phyloP scores from a whole-genome alignment of 768 basidiomycete species.

The Pholiota molesta region DNA sequence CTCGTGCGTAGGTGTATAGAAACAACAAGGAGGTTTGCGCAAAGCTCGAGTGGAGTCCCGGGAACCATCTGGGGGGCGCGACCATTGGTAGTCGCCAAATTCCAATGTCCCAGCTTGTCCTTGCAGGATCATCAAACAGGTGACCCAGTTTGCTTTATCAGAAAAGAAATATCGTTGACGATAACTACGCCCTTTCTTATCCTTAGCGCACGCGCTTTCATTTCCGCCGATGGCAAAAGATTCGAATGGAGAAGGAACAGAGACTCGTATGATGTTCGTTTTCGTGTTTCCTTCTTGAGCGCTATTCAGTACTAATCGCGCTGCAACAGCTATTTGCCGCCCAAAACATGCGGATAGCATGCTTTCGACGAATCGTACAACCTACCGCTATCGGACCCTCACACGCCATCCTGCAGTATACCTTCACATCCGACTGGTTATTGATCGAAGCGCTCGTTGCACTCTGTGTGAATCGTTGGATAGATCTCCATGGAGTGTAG shows the following conservation, averaged over 20 bases:
- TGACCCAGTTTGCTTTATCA: slow-evolving; percentile 32
- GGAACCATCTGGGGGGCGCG: slow-evolving; percentile 58
- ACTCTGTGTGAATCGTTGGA: slow-evolving; percentile 74
- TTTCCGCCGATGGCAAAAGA: slow-evolving; percentile 54
- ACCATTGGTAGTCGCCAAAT: slow-evolving; percentile 55
- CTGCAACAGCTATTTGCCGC: slow-evolving; percentile 47
- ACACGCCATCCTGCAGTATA: slow-evolving; percentile 65
- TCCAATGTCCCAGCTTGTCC: slow-evolving; percentile 66
- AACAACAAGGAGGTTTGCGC: slow-evolving; percentile 54
- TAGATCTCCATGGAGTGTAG: slow-evolving; percentile 60
- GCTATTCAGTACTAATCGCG: slow-evolving; percentile 10
- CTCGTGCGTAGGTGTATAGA: slow-evolving; percentile 37
- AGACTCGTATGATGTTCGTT: slow-evolving; percentile 66
- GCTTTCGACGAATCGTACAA: slow-evolving; percentile 56
- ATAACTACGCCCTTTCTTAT: slow-evolving; percentile 11
- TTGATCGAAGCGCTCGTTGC: slow-evolving; percentile 67
- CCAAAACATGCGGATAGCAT: slow-evolving; percentile 54
- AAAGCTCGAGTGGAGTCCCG: slow-evolving; percentile 51
- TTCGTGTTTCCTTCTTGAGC: slow-evolving; percentile 6
- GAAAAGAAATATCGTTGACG: slow-evolving; percentile 12
- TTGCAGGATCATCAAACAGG: slow-evolving; percentile 53
- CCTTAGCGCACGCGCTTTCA: slow-evolving; percentile 60
- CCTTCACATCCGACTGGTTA: slow-evolving; percentile 60
- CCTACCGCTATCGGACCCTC: slow-evolving; percentile 63
- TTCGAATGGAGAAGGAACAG: slow-evolving; percentile 69